Base-by-base conservation (phyloP, 179 eudicot genomes). In the Beta lomatogona region DNA sequence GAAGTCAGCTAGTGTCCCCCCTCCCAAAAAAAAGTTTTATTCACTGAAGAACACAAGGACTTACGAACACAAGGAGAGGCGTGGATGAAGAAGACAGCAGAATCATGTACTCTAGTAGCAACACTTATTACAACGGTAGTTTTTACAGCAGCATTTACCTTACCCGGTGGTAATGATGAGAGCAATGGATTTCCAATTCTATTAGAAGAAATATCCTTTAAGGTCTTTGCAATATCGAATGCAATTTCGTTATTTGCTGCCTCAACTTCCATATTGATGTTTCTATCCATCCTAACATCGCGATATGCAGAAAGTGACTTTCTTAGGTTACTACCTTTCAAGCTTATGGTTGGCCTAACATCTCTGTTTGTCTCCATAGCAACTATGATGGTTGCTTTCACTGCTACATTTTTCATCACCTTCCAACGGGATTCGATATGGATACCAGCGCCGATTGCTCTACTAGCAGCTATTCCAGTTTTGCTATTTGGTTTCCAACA, bases 231-330 rank as follows among this genome's bases (percentile, higher is more conserved):
- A 36, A 84, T 84, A 71, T 83, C 80, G 4, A 79, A 83, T 69
- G 83, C 77, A 60, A 71, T 79, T 11, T 73, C 82, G 0, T 58
- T 81, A 52, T 81, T 75, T 48, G 60, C 60, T 14, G 85, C 71
- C 19, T 63, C 81, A 3, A 59, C 86, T 14, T 84, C 86, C 15
- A 63, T 80, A 13, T 36, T 84, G 55, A 77, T 81, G 83, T 86
- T 86, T 75, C 72, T 88, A 65, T 80, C 85, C 3, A 86, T 88
- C 64, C 85, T 86, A 12, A 86, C 85, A 28, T 83, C 88, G 1
- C 77, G 86, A 28, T 88, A 86, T 79, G 87, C 88, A 46, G 84
- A 86, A 45, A 52, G 67, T 4, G 91, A 88, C 78, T 88, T 86
- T 41, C 85, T 83, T 1, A 44, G 21, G 54, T 72, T 86, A 11